phyloP scores from a whole-genome alignment of 257 asterid species.

The Scutellaria barbata region DNA sequence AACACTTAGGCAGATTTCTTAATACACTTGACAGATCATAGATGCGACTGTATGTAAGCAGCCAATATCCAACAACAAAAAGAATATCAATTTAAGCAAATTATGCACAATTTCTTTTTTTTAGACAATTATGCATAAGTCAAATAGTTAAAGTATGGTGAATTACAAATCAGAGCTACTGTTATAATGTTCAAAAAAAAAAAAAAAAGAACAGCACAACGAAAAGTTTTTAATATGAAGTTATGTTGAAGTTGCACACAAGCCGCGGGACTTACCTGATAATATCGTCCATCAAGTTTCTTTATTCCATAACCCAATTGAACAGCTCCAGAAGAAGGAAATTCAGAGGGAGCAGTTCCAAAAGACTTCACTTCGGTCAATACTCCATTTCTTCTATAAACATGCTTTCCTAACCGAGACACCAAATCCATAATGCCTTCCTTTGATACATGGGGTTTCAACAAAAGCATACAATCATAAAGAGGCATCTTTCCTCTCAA shows the following conservation, averaged over 20 bases:
- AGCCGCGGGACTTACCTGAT: slow-evolving; percentile 48
- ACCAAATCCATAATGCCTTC: slow-evolving; percentile 58
- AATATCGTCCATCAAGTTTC: slow-evolving; percentile 89
- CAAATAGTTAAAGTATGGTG: not conserved
- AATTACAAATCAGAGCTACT: not conserved
- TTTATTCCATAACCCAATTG: slow-evolving; percentile 86
- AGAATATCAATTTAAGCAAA: not conserved
- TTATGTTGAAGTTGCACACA: not conserved
- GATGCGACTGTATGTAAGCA: not conserved
- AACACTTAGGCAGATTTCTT: not conserved
- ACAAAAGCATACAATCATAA: slow-evolving; percentile 86
- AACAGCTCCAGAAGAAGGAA: slow-evolving; percentile 34
- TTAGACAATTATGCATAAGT: not conserved
- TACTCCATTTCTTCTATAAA: slow-evolving; percentile 73
- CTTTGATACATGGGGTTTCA: slow-evolving; percentile 60
- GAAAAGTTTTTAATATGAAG: no score
- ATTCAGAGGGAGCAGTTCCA: slow-evolving; percentile 7
- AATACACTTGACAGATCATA: not conserved
- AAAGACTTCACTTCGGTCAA: slow-evolving; percentile 60
- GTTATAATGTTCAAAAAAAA: no score
- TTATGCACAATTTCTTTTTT: not conserved
- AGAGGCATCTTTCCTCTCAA: slow-evolving; percentile 70
- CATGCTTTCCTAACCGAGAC: slow-evolving; percentile 69
- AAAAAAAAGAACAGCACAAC: no score
- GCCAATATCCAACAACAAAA: not conserved